Evolutionary conservation across 805 yeast genomes (phyloP).

Genomic region (Metschnikowia reukaufii): DNA sequence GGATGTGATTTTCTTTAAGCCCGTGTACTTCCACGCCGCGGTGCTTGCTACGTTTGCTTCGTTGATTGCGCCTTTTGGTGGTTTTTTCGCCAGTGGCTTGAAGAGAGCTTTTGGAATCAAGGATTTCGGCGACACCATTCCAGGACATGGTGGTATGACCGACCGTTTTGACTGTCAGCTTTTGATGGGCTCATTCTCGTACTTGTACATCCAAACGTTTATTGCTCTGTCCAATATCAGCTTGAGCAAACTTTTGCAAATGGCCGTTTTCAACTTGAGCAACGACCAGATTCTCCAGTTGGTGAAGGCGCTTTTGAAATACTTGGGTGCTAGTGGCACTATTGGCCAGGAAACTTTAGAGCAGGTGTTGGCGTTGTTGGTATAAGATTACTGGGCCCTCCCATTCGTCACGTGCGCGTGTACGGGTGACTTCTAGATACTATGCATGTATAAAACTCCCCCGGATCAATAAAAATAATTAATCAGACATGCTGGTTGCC

Average conservation of each 20-base stretch:
- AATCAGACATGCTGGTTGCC: not conserved
- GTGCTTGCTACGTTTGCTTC: conserved; percentile 93
- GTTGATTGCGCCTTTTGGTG: conserved; percentile 96
- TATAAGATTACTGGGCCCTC: conserved; percentile 8
- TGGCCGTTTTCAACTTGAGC: conserved; percentile 68
- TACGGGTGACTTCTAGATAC: not conserved
- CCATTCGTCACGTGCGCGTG: not conserved
- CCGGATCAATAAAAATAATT: too few relatives aligned
- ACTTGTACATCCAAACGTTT: conserved; percentile 90
- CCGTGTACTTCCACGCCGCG: conserved; percentile 87
- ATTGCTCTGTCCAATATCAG: conserved; percentile 70
- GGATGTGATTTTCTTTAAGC: conserved; percentile 64
- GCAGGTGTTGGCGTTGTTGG: conserved; percentile 32
- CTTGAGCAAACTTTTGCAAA: conserved; percentile 73
- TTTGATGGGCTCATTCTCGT: conserved; percentile 93
- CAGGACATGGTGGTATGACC: conserved; percentile 98
- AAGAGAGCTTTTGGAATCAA: conserved; percentile 95
- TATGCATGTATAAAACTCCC: not conserved
- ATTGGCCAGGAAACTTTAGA: conserved; percentile 30
- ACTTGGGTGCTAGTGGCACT: conserved; percentile 40
- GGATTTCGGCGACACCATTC: conserved; percentile 97
- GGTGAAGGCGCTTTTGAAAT: conserved; percentile 56
- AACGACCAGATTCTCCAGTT: conserved; percentile 64
- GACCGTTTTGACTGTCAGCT: conserved; percentile 98
- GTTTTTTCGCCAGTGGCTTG: conserved; percentile 96